Evolutionary conservation across 169 alveolate species (phyloP), one percentile per base, ranked within the genome.

Genomic region (Blepharisma undulans): DNA sequence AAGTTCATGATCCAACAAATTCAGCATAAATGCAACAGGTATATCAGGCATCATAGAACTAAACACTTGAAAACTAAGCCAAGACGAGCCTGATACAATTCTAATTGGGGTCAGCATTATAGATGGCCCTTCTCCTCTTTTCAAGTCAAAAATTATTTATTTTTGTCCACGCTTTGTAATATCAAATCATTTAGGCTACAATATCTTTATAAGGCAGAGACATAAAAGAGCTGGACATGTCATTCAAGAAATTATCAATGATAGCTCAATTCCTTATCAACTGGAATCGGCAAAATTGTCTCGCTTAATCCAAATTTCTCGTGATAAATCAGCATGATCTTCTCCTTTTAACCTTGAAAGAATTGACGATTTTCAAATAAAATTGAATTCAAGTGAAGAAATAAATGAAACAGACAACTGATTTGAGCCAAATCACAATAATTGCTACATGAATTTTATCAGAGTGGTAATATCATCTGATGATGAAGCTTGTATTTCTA

Each of bases 351-450:
- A 84, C 18, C 7, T 86, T 14, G 72, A 86, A 86, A 29, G 66
- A 16, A 86, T 86, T 12, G 80, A 72, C 7, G 90, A 86, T 33
- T 86, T 86, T 34, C 82, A 86, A 27, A 19, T 86, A 14, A 86
- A 86, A 72, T 86, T 30, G n/a, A 6, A 6, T 22, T 32, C 84
- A 0, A 0, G 7, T n/a, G 82, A 86, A 86, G 90, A 86, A 66
- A 85, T 7, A 60, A 21, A 60, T n/a, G 22, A 82, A 82, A 1
- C 66, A 7, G 78, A 82, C 8, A 32, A 81, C 77, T 91, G 85
- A 60, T 60, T 21, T 16, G 22, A 4, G 4, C 74, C 34, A 22
- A 14, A 4, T 33, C 60, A 8, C 32, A 4, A 79, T 72, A 86
- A 86, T 61, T 19, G 71, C 85, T 30, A 16, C n/a, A 86, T 30